Base-by-base conservation (phyloP, 2,329 filamentous ascomycete genomes). In the Keithomyces neogunnii region DNA sequence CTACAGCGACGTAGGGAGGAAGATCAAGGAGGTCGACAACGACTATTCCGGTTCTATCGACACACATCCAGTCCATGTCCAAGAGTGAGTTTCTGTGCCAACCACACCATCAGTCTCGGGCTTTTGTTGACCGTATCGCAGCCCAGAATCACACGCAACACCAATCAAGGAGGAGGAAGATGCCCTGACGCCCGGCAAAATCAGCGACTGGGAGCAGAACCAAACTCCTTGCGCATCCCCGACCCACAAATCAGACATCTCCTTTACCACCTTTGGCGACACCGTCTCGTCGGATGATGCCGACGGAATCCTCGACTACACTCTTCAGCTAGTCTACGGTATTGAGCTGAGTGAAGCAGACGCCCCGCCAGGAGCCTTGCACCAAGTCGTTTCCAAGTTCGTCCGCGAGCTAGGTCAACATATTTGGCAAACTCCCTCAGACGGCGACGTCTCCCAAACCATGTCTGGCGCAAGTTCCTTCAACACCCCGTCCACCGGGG, bases 291-390 rank as follows among this genome's bases (percentile, higher is more conserved):
- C 57, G 2, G 66, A 69, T 2, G 69, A 71, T 48, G 62, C 63
- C 11, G 67, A 69, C 11, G 55, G 60, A 0, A 54, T 71, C 2
- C 59, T 71, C 19, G 63, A 65, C 40, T 71, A 69, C 45, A 60
- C 64, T 0, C 60, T 71, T 0, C 69, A 71, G 35, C 47, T 69
- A 0, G 63, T 66, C 4, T 71, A 70, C 48, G 69, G 69, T 2
- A 57, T 71, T 1, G 67, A 71, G 26, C 55, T 69, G 9, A 59
- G 63, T 3, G 67, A 70, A 13, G 53, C 62, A 0, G 59, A 60
- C n/a, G 62, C 63, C 3, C 51, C 65, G 0, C 57, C 56, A 1
- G 53, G 58, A 1, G 59, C 60, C n/a, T 53, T 67, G 4, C 66
- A 65, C 5, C 59, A 54, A 0, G 55, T 70, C 1, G 66, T 66